Evolutionary conservation across 768 basidiomycete species (phyloP), one percentile per base, ranked within the genome.

Genomic region (Flagelloscypha sp.): DNA sequence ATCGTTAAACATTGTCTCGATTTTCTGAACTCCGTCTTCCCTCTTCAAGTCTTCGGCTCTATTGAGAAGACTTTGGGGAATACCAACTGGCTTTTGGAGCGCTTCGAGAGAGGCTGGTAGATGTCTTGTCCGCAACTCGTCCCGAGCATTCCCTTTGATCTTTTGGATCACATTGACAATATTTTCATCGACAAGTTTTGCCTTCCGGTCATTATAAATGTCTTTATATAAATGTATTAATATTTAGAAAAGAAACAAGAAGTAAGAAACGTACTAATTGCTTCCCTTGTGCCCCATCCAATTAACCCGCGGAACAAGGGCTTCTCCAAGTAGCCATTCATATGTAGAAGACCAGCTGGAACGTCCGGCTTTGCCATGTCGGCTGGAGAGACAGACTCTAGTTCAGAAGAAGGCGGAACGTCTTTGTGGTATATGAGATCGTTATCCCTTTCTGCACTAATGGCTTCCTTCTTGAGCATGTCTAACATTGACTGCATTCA

Each of bases 361-460:
- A 77, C 48, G 11, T 57, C 69, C 2, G 77, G 55, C 41, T 77
- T 70, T 22, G 79, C 84, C 51, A 97, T 72, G 7, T 72, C 58
- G 2, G 77, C 75, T 24, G 76, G 76, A 20, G 66, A 62, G 33
- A 97, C 77, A 0, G 69, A 52, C 0, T 78, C 60, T 6, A 95
- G 70, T 11, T 79, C 70, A 2, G 82, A 75, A 4, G 72, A 48
- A 0, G 89, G 63, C 1, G 93, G 90, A 1, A 94, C 67, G 37
- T 87, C 81, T 33, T 87, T 72, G 46, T 95, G 89, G 59, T 97
- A 99, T 24, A 99, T 95, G 6, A 95, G 63, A 56, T 94, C 85
- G 54, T 99, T 99, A 56, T 98, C 94, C 21, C 88, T 75, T 43
- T 82, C 75, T 0, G 93, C 86, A 10, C 87, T 73, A 4, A 64